Conservation (phyloP, 1,139 yeast genomes). For the Meyerozyma athensensis region DNA sequence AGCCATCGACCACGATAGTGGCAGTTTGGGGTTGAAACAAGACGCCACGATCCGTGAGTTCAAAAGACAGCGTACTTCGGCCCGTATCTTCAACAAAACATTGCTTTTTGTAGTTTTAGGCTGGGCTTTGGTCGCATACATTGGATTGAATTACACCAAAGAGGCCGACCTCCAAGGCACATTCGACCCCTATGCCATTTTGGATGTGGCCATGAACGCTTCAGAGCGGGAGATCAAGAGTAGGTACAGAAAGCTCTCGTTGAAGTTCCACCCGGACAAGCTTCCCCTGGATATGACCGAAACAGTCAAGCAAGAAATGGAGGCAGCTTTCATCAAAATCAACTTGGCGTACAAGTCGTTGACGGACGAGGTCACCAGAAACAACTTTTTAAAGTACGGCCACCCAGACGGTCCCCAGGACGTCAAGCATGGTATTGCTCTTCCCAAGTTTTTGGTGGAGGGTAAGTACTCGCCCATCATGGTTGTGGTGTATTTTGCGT, state of each 20-base stretch:
- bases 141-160: constrained; percentile 47
- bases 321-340: constrained; percentile 73
- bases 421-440: constrained; percentile 91
- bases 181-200: constrained; percentile 88
- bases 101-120: constrained; percentile 52
- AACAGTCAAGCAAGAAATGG: constrained; percentile 54
- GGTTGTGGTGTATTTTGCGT: constrained; percentile 57
- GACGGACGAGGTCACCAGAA: constrained; percentile 82
- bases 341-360: constrained; percentile 92
- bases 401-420: constrained; percentile 98
- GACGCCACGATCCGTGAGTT: constrained; percentile 36
- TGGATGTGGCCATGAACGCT: constrained; percentile 69
- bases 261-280: constrained; percentile 93
- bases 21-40: constrained; percentile 38
- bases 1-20: constrained; percentile 25
- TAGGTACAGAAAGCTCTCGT: constrained; percentile 78
- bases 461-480: constrained; percentile 71
- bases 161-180: constrained; percentile 41
- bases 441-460: constrained; percentile 88
- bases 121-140: constrained; percentile 56
- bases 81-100: constrained; percentile 41
- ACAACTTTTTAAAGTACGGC: constrained; percentile 82
- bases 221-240: constrained; percentile 73
- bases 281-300: constrained; percentile 60
- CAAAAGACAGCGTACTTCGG: constrained; percentile 32